phyloP scores from a whole-genome alignment of 352 stramenopile genomes.

The Globisporangium uncinulatum region DNA sequence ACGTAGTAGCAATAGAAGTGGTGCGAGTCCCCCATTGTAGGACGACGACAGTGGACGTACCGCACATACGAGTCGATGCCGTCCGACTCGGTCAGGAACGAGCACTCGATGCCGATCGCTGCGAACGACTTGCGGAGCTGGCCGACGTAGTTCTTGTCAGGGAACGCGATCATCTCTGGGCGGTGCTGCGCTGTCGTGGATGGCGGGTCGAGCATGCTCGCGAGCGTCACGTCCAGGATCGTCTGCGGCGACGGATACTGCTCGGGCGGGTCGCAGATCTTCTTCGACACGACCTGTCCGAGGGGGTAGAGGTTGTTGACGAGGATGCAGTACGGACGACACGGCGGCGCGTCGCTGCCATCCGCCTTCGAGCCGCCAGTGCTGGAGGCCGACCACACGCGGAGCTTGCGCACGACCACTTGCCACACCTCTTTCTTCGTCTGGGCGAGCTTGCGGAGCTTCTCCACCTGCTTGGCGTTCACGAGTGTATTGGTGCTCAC shows the following conservation, averaged over 20 bases:
- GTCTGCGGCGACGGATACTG: slow-evolving; percentile 61
- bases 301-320: slow-evolving; percentile 86
- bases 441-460: slow-evolving; percentile 66
- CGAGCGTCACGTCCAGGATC: slow-evolving; percentile 67
- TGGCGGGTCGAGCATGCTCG: slow-evolving; percentile 74
- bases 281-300: slow-evolving; percentile 81
- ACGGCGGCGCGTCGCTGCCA: slow-evolving; percentile 55
- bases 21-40: too few species aligned
- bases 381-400: slow-evolving; percentile 82
- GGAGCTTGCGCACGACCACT: slow-evolving; percentile 81
- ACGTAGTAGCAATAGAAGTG: too few species aligned
- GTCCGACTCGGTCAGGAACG: slow-evolving; percentile 80
- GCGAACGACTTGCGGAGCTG: slow-evolving; percentile 72
- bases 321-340: slow-evolving; percentile 79
- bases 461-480: slow-evolving; percentile 50
- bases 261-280: slow-evolving; percentile 80
- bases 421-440: slow-evolving; percentile 84
- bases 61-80: slow-evolving; percentile 81
- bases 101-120: slow-evolving; percentile 76
- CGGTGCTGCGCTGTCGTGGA: slow-evolving; percentile 69
- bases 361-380: slow-evolving; percentile 30
- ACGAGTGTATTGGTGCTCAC: slow-evolving; percentile 73
- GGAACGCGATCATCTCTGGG: slow-evolving; percentile 83
- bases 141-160: slow-evolving; percentile 72
- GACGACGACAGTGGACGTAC: slow-evolving; percentile 30